Percentiles rank a stretch among this genome's conserved stretches.
Evolutionary conservation across 139 green algal species (phyloP).

Genomic region (Astrephomene gubernaculifera): DNA sequence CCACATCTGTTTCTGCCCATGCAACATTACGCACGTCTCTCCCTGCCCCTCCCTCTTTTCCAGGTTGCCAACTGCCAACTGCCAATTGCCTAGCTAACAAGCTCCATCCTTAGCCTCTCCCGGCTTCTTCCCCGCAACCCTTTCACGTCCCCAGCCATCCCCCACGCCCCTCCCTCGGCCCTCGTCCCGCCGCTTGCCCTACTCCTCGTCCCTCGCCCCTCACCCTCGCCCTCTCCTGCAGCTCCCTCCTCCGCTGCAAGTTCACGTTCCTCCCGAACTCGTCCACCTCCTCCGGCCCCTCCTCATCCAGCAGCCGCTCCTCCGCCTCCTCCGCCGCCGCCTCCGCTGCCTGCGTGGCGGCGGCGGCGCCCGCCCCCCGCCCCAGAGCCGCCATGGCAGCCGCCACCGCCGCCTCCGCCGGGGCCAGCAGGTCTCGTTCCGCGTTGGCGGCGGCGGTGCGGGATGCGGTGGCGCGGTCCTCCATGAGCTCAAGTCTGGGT

Average conservation of each 20-base stretch:
- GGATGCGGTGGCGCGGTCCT: conserved; percentile 30
- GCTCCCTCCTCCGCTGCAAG: conserved; percentile 63
- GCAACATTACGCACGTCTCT: no score
- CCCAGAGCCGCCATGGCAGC: conserved; percentile 73
- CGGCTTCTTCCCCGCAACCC: no score
- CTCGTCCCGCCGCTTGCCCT: no score
- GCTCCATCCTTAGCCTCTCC: no score
- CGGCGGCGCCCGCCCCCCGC: conserved; percentile 50
- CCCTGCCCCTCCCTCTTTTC: no score
- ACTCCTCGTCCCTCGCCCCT: not conserved
- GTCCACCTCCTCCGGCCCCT: conserved; percentile 73
- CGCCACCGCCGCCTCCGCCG: conserved; percentile 73
- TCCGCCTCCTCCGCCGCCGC: conserved; percentile 21
- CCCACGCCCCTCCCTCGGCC: no score
- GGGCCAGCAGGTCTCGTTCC: conserved; percentile 42
- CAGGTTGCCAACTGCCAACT: no score
- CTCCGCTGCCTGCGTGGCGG: not conserved
- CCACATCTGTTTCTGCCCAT: no score
- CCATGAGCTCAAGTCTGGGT: conserved; percentile 25
- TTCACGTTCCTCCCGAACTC: conserved; percentile 92
- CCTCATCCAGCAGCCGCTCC: conserved; percentile 38
- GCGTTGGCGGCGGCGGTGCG: conserved; percentile 25
- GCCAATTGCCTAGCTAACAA: no score
- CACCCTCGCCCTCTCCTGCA: conserved; percentile 36
- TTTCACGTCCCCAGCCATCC: no score